Evolutionary conservation across 208 protist species (phyloP), one percentile per base, ranked within the genome.

Genomic region (Naegleria lovaniensis): DNA sequence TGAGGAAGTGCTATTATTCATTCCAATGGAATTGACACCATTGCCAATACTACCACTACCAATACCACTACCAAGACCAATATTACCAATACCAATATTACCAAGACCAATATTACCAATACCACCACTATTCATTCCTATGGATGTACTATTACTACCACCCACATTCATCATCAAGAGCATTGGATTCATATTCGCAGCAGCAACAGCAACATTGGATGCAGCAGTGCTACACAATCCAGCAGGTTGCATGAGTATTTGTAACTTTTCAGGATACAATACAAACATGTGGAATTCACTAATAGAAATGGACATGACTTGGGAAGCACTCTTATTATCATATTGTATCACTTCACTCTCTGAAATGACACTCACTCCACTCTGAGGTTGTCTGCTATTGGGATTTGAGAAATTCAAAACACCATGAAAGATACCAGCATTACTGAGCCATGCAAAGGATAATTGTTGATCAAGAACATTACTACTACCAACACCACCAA

Each of bases 261-360:
- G 75, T 58, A 96, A 93, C 19, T 94, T 93, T 48, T 95, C 93
- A 16, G 92, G 91, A 91, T 97, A 98, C 1, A 98, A 52, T n/a
- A 98, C 48, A 19, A 98, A 55, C 90, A 98, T 97, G 93, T 99
- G 97, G 90, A 98, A 99, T 38, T 97, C 96, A 0, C 95, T 97
- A 0, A 97, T 92, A n/a, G 94, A 84, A 85, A 98, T 94, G 16
- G 84, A 88, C 29, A 88, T 33, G 13, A 55, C 25, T 39, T 25
- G 16, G 39, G 38, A 33, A 4, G 15, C 15, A 40, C 11, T 85
- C n/a, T 88, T 88, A 58, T 58, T 55, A 55, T 88, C 84, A 88
- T 48, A 88, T 55, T 88, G 84, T 38, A 88, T 55, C n/a, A 88
- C 41, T 55, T 88, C 84, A 48, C 22, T 40, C 19, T 51, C 41